Evolutionary conservation across 2,329 filamentous ascomycete genomes (phyloP).

Genomic region (Exophiala alcalophila): DNA sequence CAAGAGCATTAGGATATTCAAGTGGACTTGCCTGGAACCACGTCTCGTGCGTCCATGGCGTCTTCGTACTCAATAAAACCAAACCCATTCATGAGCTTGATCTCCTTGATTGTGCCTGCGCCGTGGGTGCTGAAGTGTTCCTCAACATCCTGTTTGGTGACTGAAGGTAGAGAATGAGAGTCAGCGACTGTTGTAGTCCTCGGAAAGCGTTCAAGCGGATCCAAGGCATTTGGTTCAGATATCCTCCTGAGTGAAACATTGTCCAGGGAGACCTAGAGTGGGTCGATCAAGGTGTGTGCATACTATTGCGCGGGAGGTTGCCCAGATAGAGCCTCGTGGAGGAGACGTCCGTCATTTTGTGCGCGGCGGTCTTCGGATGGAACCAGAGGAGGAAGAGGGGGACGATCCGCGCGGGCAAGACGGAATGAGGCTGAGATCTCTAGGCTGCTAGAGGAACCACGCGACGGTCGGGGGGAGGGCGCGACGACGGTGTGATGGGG

Average conservation of each 20-base stretch:
- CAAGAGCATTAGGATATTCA: slow-evolving; percentile 1
- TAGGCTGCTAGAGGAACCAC: too few species aligned
- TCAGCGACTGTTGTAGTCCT: slow-evolving; percentile 24
- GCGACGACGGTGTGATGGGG: too few species aligned
- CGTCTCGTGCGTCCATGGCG: slow-evolving; percentile 94
- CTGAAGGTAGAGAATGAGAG: slow-evolving; percentile 47
- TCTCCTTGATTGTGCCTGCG: slow-evolving; percentile 94
- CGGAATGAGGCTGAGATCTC: too few species aligned
- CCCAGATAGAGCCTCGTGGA: slow-evolving; percentile 94
- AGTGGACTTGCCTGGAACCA: slow-evolving; percentile 79
- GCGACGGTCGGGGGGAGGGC: too few species aligned
- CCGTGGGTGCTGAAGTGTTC: slow-evolving; percentile 93
- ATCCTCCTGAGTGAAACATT: slow-evolving; percentile 25
- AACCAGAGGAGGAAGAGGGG: not conserved
- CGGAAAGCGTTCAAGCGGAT: slow-evolving; percentile 12
- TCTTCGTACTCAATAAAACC: slow-evolving; percentile 99
- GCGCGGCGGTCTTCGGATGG: not conserved
- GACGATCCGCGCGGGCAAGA: too few species aligned
- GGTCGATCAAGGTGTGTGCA: slow-evolving; percentile 40
- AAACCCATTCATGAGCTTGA: slow-evolving; percentile 99
- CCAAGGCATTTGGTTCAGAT: slow-evolving; percentile 15
- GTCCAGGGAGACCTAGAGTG: slow-evolving; percentile 24
- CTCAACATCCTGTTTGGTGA: slow-evolving; percentile 96
- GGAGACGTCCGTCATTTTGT: slow-evolving; percentile 79
- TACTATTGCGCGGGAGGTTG: slow-evolving; percentile 95